Evolutionary conservation across 2,329 filamentous ascomycete species (phyloP), one percentile per base, ranked within the genome.

Genomic region (Fusarium annulatum): DNA sequence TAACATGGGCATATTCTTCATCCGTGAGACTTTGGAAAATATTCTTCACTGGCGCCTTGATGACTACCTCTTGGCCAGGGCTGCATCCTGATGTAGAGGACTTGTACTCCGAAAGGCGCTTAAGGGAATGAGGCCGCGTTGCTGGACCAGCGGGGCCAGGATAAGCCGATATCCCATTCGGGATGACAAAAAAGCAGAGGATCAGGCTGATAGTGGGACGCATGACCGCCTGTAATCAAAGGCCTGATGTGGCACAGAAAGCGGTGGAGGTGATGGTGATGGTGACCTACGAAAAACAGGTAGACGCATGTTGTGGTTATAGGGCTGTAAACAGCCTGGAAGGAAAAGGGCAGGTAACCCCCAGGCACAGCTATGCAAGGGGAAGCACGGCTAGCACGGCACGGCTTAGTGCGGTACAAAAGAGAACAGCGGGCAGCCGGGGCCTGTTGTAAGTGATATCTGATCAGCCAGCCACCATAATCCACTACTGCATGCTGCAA

Each of bases 11-110:
- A 46, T 73, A 73, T 30, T 73, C 70, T 12, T 43, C 23, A 5
- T 62, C 67, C 7, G 70, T 71, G 4, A 73, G 67, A n/a, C 62
- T 67, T 9, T 73, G 67, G 12, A 73, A 73, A 3, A 73, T 53
- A 1, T 73, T 73, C 7, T 61, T 62, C 5, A 45, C 45, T 4
- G 66, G 66, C 6, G 71, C 70, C 14, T 49, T 52, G n/a, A 73
- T 39, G 6, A 2, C 0, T 19, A 34, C 33, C 2, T 73, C 61
- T 19, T 67, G 16, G 7, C 19, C 34, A 4, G 53, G 48, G 36
- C 11, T 34, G 6, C 71, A 73, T n/a, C 19, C 42, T 7, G 36
- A 23, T 19, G 28, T 0, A 2, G 52, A 19, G 7, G 48, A 19
- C 9, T 55, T 14, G 42, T 36, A 43, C 6, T 48, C 59, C 18